Evolutionary conservation across 2,329 filamentous ascomycete genomes (phyloP), one percentile per base, ranked within the genome.

Genomic region (Orbilia oligospora): DNA sequence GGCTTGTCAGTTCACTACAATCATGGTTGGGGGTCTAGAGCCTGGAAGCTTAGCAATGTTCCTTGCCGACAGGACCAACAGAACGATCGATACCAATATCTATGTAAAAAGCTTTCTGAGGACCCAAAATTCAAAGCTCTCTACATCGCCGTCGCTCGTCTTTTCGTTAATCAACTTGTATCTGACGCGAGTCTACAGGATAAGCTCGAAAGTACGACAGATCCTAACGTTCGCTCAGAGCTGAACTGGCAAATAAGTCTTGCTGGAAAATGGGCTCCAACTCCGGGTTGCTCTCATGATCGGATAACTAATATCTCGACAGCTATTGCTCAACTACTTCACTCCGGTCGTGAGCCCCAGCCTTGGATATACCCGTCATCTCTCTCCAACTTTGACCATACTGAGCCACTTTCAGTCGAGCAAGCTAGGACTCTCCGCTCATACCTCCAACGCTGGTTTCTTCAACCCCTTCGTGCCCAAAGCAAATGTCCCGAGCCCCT

Each of bases 201-300:
- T 0, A 81, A 85, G 0, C 84, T 90, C 0, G 81, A 84, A 3
- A 81, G 82, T 9, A 84, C 87, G 33, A 81, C 83, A 16, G 72
- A 71, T 8, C 18, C 5, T 8, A 18, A 71, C 12, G 83, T 84
- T 51, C 85, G 85, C 5, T 84, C 85, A 80, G 84, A 84, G 27
- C 18, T 76, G 2, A n/a, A 53, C 58, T 76, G 72, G 72, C 83
- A 82, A 14, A 86, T 90, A 68, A 89, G 88, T 0, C 85, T 90
- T 0, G 89, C 88, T 70, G 88, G 86, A 1, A 91, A 91, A 78
- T 90, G 89, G 89, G 88, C 88, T 0, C 89, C 89, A 0, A 86
- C 87, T 0, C 85, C 87, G 18, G 86, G 86, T 38, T 85, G 84
- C 44, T 88, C 88, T 80, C 88, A 90, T 80, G 89, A 90, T 82